phyloP scores from a whole-genome alignment of 2,329 filamentous ascomycete species.

The Coniochaeta sp. region DNA sequence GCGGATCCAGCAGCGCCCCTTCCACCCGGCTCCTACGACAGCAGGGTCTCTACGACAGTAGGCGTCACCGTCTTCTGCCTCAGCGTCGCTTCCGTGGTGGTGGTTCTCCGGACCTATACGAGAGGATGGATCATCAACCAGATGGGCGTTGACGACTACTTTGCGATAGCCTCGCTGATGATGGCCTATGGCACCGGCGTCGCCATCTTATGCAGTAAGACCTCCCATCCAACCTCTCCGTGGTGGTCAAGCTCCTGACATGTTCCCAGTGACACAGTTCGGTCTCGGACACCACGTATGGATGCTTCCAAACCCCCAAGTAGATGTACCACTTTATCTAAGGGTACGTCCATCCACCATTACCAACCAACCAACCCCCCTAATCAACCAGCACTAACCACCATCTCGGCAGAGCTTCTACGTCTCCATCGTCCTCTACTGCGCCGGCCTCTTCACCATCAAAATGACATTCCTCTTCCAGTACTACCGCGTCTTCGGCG shows the following conservation, averaged over 20 bases:
- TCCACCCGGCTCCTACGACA: background rate
- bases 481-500: conserved; percentile 26
- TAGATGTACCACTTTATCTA: background rate
- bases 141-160: background rate
- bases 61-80: background rate
- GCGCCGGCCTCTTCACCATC: conserved; percentile 20
- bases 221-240: too few species aligned
- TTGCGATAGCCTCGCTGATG: background rate
- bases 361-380: background rate
- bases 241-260: background rate
- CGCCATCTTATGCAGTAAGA: conserved; percentile 8
- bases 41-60: background rate
- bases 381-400: background rate
- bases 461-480: conserved; percentile 28
- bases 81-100: background rate
- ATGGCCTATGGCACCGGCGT: conserved; percentile 8
- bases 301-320: background rate
- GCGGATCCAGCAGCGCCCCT: background rate
- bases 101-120: background rate
- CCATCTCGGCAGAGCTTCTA: conserved; percentile 15
- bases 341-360: background rate
- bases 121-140: background rate
- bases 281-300: background rate
- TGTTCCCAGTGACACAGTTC: background rate
- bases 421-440: conserved; percentile 28